Base-by-base conservation (phyloP, 179 eudicot species). In the Heliamphora pulchella region DNA sequence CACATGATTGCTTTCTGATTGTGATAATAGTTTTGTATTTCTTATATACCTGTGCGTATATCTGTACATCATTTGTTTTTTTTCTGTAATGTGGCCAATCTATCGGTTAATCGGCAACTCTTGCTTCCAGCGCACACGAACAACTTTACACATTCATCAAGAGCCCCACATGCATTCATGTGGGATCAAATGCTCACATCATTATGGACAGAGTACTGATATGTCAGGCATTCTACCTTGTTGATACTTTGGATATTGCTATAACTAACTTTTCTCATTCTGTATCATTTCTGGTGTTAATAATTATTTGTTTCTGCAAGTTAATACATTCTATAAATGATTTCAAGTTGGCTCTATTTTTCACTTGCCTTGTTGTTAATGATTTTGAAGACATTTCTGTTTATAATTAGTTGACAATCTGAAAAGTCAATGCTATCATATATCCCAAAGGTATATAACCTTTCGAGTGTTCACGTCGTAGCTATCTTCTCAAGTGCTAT, bases 161-260 rank as follows among this genome's bases (percentile, higher is more conserved):
- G 39, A 71, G 13, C 2, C 74, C 13, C 53, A 72, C 76, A 50
- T 72, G 76, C 46, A 66, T 39, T 66, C n/a, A 72, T 50, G 41
- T 71, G 57, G 11, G 9, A 20, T n/a, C 11, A 46, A 71, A 15
- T 46, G 48, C 51, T 43, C 10, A n/a, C 20, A 69, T 10, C 39
- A 31, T 31, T 31, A 31, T 31, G 39, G 39, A 31, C 39, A 31
- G 39, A 31, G 39, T 31, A 31, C 55, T 9, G 55, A 9, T 51
- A 51, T 9, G 6, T 3, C 13, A 3, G 6, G 48, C 6, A 4
- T 39, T 67, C 15, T 66, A 4, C 48, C 3, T 10, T 67, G 3
- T 67, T 10, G 71, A 41, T 5, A n/a, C n/a, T 13, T 67, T 67
- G 11, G 43, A 22, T 41, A 67, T 67, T 43, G 10, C 48, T 67